Evolutionary conservation across 2,329 filamentous ascomycete genomes (phyloP).

Genomic region (Coniochaeta pulveracea): DNA sequence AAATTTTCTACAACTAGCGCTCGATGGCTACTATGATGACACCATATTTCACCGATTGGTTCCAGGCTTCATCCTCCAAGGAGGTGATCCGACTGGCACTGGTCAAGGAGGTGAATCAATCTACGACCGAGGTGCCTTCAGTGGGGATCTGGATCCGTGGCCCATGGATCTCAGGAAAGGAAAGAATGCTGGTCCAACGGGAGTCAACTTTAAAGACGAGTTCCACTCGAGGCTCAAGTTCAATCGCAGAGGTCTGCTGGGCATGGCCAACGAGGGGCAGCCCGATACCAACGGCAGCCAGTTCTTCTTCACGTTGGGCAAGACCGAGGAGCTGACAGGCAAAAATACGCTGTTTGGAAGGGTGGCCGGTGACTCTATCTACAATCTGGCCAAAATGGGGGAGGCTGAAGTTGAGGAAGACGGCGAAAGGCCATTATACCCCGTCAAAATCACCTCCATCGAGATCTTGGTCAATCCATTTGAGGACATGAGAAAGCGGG

Average conservation of each 20-base stretch:
- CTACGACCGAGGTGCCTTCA: conserved; percentile 71
- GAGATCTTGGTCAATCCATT: conserved; percentile 78
- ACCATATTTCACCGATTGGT: conserved; percentile 92
- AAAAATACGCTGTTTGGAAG: conserved; percentile 92
- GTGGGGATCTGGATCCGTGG: conserved; percentile 61
- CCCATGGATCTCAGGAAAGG: conserved; percentile 55
- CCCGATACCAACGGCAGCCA: conserved; percentile 83
- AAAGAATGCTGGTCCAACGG: conserved; percentile 45
- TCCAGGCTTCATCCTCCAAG: conserved; percentile 86
- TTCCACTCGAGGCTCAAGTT: conserved; percentile 88
- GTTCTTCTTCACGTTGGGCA: conserved; percentile 90
- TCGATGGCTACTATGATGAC: conserved; percentile 90
- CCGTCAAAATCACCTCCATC: conserved; percentile 62
- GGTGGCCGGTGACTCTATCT: conserved; percentile 88
- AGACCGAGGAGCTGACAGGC: conserved; percentile 71
- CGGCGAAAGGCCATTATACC: conserved; percentile 75
- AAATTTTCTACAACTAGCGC: conserved; percentile 90
- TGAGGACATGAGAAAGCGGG: conserved; percentile 64
- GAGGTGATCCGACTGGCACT: conserved; percentile 87
- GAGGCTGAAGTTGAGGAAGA: conserved; percentile 73
- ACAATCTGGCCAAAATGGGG: conserved; percentile 88
- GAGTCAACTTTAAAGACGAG: conserved; percentile 66
- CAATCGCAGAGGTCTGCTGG: conserved; percentile 78
- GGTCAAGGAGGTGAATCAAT: conserved; percentile 88
- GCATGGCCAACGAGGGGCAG: conserved; percentile 85